Evolutionary conservation across 31 red algal species (phyloP).

Genomic region (Endocladia muricata): DNA sequence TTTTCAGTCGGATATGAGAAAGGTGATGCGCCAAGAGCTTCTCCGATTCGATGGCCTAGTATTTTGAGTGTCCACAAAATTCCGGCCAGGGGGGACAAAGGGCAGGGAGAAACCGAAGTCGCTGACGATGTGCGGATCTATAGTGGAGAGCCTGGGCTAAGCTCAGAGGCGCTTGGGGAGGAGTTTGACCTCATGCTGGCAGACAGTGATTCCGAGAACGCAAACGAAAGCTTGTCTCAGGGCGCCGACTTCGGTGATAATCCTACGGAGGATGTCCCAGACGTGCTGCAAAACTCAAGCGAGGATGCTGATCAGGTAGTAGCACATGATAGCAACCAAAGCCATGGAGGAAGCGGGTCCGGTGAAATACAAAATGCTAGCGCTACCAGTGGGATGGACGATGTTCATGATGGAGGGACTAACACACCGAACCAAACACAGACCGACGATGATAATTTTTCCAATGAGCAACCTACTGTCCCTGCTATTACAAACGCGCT

Average conservation of each 20-base stretch:
- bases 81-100: no score
- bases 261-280: no score
- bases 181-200: neutral
- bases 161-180: no score
- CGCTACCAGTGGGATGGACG: no score
- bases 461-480: neutral
- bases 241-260: no score
- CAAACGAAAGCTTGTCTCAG: no score
- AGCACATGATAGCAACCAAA: no score
- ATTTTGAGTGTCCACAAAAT: neutral
- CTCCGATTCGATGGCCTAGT: slow-evolving; percentile 13
- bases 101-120: neutral
- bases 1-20: slow-evolving; percentile 73
- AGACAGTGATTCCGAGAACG: slow-evolving; percentile 2
- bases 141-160: neutral
- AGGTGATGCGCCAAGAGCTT: slow-evolving; percentile 25
- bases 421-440: neutral
- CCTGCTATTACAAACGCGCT: neutral
- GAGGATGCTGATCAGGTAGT: no score
- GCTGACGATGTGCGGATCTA: neutral
- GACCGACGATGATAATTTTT: neutral
- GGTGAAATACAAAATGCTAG: no score
- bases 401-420: neutral
- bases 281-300: no score
- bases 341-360: no score